Base-by-base conservation (phyloP, 2,329 filamentous ascomycete species). In the Gremmenia infestans region DNA sequence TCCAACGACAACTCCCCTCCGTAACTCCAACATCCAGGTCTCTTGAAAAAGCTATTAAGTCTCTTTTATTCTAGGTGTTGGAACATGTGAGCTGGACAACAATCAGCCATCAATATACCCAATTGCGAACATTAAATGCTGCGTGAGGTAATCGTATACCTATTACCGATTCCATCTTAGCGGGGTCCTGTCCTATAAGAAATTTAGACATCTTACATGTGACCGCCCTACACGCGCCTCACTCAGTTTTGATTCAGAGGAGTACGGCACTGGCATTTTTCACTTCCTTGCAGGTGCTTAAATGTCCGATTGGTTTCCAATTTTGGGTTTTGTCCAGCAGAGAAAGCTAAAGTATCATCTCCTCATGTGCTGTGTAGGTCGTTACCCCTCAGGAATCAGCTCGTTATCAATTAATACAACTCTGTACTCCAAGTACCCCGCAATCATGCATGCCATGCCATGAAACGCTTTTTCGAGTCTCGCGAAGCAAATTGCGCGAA, bases 381-480 rank as follows among this genome's bases (percentile, higher is more conserved):
- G 3, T 45, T 45, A 25, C 42, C 42, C 42, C 42, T 25, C 19
- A 22, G n/a, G 42, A 45, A 45, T 15, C n/a, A 23, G 15, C n/a
- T 45, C 19, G n/a, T 45, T 45, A 22, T 19, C 25, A 8, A 45
- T 45, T 19, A 4, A 23, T 45, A 40, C 37, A 6, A 17, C 37
- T 45, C 19, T 17, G 28, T 32, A 32, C 28, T 23, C n/a, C n/a
- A 6, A 14, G 25, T 37, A 40, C 54, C 54, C 54, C 54, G 54
- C 54, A 56, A 56, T 48, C 45, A 25, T 45, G 42, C 42, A 45
- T 14, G 17, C 37, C n/a, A 48, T 50, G 46, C 46, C 39, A 43
- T 53, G 54, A 46, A 43, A 52, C 54, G 35, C 23, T 15, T 9
- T 32, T 12, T 32, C 28, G 9, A 32, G 28, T 17, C 36, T 28